phyloP scores from a whole-genome alignment of 192 early-diverging fungal genomes.

The Obelidium mucronatum region DNA sequence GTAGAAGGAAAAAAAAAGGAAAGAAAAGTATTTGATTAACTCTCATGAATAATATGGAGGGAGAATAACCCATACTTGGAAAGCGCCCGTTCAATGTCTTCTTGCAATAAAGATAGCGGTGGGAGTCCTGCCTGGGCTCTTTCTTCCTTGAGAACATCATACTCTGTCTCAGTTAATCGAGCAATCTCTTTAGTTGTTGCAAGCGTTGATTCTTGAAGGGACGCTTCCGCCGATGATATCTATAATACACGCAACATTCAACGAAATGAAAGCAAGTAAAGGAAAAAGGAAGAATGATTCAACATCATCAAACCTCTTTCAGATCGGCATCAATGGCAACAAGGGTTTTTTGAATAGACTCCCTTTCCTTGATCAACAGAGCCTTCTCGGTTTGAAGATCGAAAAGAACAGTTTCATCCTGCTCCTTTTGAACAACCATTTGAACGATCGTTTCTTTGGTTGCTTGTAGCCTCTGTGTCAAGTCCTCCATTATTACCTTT shows the following conservation, averaged over 20 bases:
- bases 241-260: no score
- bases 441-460: not conserved
- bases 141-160: no score
- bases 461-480: not conserved
- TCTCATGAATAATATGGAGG: no score
- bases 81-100: slow-evolving; percentile 7
- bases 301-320: slow-evolving; percentile 1
- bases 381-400: not conserved
- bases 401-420: not conserved
- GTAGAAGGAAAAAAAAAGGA: no score
- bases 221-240: no score
- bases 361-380: slow-evolving; percentile 6
- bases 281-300: no score
- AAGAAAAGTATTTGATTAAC: no score
- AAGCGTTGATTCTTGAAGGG: no score
- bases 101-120: slow-evolving; percentile 8
- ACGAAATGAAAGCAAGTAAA: no score
- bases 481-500: not conserved
- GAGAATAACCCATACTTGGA: not conserved
- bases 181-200: no score
- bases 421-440: not conserved
- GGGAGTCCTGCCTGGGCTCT: not conserved
- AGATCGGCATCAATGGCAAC: not conserved
- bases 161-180: no score
- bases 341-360: not conserved